Percentiles rank a stretch among this genome's conserved stretches.
Conservation (phyloP, 345 rosid species). For the Firmiana major region DNA sequence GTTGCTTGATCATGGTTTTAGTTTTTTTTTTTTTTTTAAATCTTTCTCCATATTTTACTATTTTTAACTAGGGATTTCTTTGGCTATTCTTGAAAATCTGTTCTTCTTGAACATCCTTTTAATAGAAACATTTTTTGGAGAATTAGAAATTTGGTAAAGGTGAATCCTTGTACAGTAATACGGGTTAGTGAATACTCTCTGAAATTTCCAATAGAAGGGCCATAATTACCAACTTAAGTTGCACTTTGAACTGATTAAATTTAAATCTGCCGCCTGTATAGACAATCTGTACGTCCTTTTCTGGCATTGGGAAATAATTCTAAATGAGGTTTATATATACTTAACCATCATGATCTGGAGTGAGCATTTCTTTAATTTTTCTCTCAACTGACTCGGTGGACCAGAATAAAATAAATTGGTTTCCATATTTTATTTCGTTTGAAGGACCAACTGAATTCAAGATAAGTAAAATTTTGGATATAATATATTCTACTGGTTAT, state of each 20-base stretch:
- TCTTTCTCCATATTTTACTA: not conserved
- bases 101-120: not conserved
- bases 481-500: not conserved
- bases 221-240: not conserved
- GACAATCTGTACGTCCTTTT: not conserved
- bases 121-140: not conserved
- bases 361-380: not conserved
- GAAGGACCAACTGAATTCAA: not conserved
- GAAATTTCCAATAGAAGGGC: not conserved
- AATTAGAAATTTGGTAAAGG: conserved; percentile 6
- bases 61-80: not conserved
- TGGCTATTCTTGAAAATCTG: not conserved
- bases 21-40: not conserved
- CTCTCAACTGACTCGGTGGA: not conserved
- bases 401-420: not conserved
- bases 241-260: not conserved
- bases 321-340: not conserved
- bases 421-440: not conserved
- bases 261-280: not conserved
- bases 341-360: not conserved
- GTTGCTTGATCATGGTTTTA: not conserved
- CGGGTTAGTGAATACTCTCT: conserved; percentile 8
- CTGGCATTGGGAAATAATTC: not conserved
- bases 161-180: conserved; percentile 5
- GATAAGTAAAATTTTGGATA: not conserved